Percentiles rank a stretch among this genome's conserved stretches.
Conservation (phyloP, 805 yeast species). For the Ogataea populi-albae region DNA sequence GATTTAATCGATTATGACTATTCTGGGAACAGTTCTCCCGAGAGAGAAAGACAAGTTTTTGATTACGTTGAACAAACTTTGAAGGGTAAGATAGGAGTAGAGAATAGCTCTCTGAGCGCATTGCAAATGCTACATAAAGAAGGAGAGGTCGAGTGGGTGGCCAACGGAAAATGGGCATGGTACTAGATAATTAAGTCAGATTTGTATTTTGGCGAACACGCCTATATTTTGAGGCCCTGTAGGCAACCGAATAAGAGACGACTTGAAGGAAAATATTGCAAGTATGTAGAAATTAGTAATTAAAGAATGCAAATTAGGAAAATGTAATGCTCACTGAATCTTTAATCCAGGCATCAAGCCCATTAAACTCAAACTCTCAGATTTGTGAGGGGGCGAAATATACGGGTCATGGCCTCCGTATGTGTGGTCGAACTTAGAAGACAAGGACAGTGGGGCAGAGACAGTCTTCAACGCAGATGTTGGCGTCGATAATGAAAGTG, state of each 20-base stretch:
- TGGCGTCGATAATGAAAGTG: conserved; percentile 10
- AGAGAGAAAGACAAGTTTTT: conserved; percentile 9
- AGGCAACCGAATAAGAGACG: no score
- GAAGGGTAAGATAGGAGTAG: conserved; percentile 15
- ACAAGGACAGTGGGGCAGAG: no score
- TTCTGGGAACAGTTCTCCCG: conserved; percentile 2
- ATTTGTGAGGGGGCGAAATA: conserved; percentile 6
- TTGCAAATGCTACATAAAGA: conserved; percentile 14
- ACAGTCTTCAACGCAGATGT: no score
- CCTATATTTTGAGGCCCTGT: no score
- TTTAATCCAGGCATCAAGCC: conserved; percentile 19
- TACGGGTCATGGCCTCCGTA: conserved; percentile 7
- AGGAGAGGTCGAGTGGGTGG: conserved; percentile 20
- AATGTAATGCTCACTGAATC: conserved; percentile 12
- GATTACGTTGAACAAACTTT: conserved; percentile 8
- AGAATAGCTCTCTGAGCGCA: conserved; percentile 24
- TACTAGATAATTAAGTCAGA: conserved; percentile 19
- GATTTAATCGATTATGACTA: conserved; percentile 20
- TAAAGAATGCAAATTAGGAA: not conserved
- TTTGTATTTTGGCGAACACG: no score
- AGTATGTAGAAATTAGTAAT: conserved; percentile 1
- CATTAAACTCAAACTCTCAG: no score
- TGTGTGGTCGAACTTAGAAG: conserved; percentile 15
- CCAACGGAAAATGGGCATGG: conserved; percentile 30
- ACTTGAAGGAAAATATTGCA: not conserved